Conservation (phyloP, 345 rosid species). For the Brassica juncea region DNA sequence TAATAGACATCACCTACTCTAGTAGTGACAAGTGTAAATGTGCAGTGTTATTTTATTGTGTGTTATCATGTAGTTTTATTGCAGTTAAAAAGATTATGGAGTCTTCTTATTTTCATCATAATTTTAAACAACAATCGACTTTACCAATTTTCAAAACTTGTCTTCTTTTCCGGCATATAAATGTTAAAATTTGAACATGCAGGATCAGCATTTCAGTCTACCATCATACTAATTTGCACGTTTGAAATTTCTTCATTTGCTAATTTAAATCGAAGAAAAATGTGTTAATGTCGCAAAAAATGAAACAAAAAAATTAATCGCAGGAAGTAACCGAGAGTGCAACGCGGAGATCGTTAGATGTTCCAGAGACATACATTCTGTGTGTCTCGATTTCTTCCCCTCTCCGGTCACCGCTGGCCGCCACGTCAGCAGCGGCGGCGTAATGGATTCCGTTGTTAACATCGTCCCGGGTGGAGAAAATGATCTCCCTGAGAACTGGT, state of each 20-base stretch:
- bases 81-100: background rate
- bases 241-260: background rate
- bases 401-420: constrained; percentile 37
- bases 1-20: background rate
- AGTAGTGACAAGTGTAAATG: background rate
- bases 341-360: constrained; percentile 91
- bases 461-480: constrained; percentile 64
- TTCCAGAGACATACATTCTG: constrained; percentile 85
- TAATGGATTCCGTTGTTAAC: constrained; percentile 56
- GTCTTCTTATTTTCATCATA: background rate
- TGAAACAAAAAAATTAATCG: constrained; percentile 47
- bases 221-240: constrained; percentile 15
- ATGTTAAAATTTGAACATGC: background rate
- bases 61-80: background rate
- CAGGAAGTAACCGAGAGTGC: constrained; percentile 85
- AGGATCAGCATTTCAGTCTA: background rate
- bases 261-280: background rate
- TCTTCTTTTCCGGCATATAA: background rate
- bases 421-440: constrained; percentile 47
- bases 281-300: background rate
- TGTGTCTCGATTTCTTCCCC: constrained; percentile 75
- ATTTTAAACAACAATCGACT: background rate
- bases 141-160: background rate
- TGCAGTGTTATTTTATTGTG: background rate
- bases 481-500: constrained; percentile 75